Conservation (phyloP, 164 flowering plant species). For the Dillenia suffruticosa region DNA sequence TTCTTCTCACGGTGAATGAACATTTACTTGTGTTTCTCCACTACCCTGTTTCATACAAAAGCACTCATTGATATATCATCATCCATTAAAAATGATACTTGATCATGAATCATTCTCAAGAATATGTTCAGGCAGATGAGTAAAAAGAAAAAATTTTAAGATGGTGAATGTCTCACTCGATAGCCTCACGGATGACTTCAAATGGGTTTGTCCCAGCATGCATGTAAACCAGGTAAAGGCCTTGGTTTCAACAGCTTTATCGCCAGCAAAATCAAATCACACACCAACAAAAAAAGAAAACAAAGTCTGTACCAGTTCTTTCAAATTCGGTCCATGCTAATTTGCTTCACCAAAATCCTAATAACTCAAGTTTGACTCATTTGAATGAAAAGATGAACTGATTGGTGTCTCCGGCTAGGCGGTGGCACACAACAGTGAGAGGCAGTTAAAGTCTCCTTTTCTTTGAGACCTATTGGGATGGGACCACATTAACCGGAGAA, state of each 20-base stretch:
- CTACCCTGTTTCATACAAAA: no score
- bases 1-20: no score
- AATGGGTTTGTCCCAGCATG: no score
- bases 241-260: conserved; percentile 58
- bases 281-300: conserved; percentile 7
- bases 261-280: conserved; percentile 65
- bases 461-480: conserved; percentile 2
- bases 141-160: no score
- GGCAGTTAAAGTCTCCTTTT: conserved; percentile 4
- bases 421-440: conserved; percentile 19
- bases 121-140: no score
- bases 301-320: conserved; percentile 21
- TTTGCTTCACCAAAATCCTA: conserved; percentile 13
- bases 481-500: conserved; percentile 10
- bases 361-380: conserved; percentile 17
- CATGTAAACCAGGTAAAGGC: no score
- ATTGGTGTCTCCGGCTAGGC: conserved; percentile 17
- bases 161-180: no score
- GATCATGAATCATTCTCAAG: no score
- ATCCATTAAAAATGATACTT: no score
- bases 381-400: conserved; percentile 9
- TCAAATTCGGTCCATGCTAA: conserved; percentile 14
- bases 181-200: no score
- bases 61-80: no score
- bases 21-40: no score